phyloP scores from a whole-genome alignment of 169 alveolate species.

The Babesia sp. region DNA sequence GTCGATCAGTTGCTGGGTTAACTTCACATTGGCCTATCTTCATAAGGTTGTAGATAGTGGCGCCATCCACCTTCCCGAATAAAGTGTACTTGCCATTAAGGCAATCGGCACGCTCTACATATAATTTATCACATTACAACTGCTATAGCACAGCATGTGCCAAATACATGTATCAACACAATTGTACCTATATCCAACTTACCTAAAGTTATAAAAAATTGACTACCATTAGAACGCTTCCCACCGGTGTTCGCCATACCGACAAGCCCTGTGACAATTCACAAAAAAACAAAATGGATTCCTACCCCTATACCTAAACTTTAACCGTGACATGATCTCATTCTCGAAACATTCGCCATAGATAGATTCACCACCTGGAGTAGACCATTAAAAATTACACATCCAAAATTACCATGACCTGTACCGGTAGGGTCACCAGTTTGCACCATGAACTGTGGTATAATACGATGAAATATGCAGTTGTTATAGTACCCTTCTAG shows the following conservation, averaged over 20 bases:
- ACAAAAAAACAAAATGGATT: slow-evolving; percentile 6
- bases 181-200: not conserved
- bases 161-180: not conserved
- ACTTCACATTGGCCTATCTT: slow-evolving; percentile 73
- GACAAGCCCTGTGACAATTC: slow-evolving; percentile 54
- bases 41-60: slow-evolving; percentile 71
- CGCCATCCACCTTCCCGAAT: slow-evolving; percentile 89
- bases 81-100: slow-evolving; percentile 87
- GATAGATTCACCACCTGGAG: slow-evolving; percentile 87
- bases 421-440: slow-evolving; percentile 87
- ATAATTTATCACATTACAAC: not conserved
- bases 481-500: slow-evolving; percentile 89
- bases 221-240: slow-evolving; percentile 74
- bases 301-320: slow-evolving; percentile 77
- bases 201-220: slow-evolving; percentile 89
- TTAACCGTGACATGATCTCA: slow-evolving; percentile 88
- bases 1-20: slow-evolving; percentile 67
- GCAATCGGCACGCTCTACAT: slow-evolving; percentile 81
- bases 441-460: slow-evolving; percentile 87
- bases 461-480: slow-evolving; percentile 87
- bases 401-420: slow-evolving; percentile 67
- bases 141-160: not conserved
- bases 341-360: slow-evolving; percentile 93
- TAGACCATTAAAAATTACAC: not conserved
- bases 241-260: slow-evolving; percentile 71